Evolutionary conservation across 306 rosid genomes (phyloP).

Genomic region (Aeschynomene evenia): DNA sequence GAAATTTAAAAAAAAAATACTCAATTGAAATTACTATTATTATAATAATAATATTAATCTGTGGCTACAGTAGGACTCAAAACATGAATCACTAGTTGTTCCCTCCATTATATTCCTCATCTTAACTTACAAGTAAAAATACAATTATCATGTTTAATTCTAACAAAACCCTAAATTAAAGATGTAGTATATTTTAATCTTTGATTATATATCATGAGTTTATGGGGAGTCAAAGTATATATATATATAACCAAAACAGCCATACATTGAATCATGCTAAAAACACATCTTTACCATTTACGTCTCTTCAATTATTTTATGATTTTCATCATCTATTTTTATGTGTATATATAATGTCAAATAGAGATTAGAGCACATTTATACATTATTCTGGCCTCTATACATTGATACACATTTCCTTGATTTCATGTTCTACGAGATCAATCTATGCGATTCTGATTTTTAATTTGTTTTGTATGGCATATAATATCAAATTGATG

Average conservation of each 20-base stretch:
- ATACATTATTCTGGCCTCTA: neutral
- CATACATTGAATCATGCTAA: neutral
- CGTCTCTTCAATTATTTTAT: neutral
- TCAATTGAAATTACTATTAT: too few relatives aligned
- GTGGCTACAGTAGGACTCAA: neutral
- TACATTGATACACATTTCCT: neutral
- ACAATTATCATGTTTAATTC: conserved; percentile 20
- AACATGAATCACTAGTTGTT: conserved; percentile 8
- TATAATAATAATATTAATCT: too few relatives aligned
- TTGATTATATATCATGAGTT: neutral
- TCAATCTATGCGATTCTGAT: neutral
- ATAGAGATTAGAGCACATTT: neutral
- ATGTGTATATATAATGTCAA: neutral
- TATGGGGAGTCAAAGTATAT: neutral
- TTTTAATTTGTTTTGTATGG: neutral
- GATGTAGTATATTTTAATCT: neutral
- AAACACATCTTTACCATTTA: neutral
- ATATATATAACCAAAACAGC: too few relatives aligned
- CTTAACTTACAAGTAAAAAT: conserved; percentile 24
- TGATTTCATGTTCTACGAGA: neutral
- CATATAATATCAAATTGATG: neutral
- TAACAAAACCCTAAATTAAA: neutral
- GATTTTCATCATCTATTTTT: too few relatives aligned
- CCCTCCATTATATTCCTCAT: neutral
- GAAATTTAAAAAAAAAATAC: neutral